Base-by-base conservation (phyloP, 2,329 filamentous ascomycete species). In the Aspergillus viridinutans region DNA sequence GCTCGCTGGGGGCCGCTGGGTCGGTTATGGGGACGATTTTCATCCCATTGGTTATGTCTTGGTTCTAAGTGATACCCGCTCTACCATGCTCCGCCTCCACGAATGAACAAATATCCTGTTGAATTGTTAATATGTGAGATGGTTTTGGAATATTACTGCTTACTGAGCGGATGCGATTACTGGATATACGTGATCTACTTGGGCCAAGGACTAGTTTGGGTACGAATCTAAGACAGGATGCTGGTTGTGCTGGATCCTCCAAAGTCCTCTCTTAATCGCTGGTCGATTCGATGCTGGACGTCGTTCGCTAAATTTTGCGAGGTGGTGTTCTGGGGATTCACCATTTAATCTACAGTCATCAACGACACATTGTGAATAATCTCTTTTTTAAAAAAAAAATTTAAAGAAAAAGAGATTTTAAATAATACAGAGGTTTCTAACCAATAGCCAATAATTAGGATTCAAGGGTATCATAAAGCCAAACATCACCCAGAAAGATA, bases 11-110 rank as follows among this genome's bases (percentile, higher is more conserved):
- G n/a, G 58, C 52, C 3, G 62, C 62, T 1, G 58, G 53, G 1
- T 61, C 64, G 2, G 5, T 67, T n/a, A 51, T 64, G 1, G 67
- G 66, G 1, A 56, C 51, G 32, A 29, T 60, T 21, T 20, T 69
- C 50, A 38, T 50, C 17, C 45, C 43, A 12, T 9, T 58, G 26
- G 35, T 38, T 56, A 43, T 56, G 17, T 42, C 35, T 26, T 28
- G 40, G 9, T 20, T 58, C 23, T 58, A 48, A 43, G 32, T 3
- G 32, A 38, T 38, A 38, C 32, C 32, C 32, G 6, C 14, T 38
- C 14, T 38, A 6, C 32, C 14, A 35, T 35, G 32, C 5, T 35
- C 32, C 32, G 32, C 32, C 32, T 17, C 14, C 17, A 17, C 32
- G 32, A 35, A 38, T 38, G 32, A 17, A 17, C 32, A 38, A 38